Evolutionary conservation across 768 basidiomycete genomes (phyloP).

Genomic region (Fomitopsis pulvina): DNA sequence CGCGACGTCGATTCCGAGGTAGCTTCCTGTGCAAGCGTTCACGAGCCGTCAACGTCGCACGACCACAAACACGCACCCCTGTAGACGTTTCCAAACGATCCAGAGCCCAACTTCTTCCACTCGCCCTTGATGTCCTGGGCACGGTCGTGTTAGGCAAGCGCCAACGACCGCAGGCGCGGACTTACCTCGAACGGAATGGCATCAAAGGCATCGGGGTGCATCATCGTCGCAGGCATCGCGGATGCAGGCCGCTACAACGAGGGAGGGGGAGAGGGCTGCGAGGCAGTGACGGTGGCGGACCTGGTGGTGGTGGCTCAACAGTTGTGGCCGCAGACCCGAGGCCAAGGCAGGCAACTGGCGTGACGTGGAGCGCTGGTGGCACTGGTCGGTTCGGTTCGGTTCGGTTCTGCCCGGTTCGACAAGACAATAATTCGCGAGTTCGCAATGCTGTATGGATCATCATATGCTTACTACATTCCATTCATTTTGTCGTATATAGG

Average conservation of each 20-base stretch:
- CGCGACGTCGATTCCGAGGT: conserved; percentile 94
- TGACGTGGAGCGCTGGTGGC: neutral
- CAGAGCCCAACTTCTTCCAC: conserved; percentile 89
- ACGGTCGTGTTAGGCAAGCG: conserved; percentile 2
- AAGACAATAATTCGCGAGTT: no score
- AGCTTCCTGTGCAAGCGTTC: conserved; percentile 47
- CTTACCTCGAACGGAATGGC: conserved; percentile 81
- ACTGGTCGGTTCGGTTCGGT: neutral
- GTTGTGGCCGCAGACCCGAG: no score
- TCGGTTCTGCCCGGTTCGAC: neutral
- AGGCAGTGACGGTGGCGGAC: neutral
- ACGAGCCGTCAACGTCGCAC: conserved; percentile 1
- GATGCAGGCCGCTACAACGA: neutral
- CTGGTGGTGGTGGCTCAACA: neutral
- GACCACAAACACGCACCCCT: conserved; percentile 49
- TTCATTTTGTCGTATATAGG: no score
- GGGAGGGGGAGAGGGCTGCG: neutral
- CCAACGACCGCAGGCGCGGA: conserved; percentile 1
- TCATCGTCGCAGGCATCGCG: conserved; percentile 5
- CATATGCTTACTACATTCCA: no score
- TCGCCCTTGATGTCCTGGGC: conserved; percentile 71
- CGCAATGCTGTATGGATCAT: no score
- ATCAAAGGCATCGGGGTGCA: conserved; percentile 69
- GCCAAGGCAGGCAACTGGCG: neutral
- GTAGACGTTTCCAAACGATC: conserved; percentile 90